Evolutionary conservation across 2,329 filamentous ascomycete genomes (phyloP).

Genomic region (Phialemonium atrogriseum): DNA sequence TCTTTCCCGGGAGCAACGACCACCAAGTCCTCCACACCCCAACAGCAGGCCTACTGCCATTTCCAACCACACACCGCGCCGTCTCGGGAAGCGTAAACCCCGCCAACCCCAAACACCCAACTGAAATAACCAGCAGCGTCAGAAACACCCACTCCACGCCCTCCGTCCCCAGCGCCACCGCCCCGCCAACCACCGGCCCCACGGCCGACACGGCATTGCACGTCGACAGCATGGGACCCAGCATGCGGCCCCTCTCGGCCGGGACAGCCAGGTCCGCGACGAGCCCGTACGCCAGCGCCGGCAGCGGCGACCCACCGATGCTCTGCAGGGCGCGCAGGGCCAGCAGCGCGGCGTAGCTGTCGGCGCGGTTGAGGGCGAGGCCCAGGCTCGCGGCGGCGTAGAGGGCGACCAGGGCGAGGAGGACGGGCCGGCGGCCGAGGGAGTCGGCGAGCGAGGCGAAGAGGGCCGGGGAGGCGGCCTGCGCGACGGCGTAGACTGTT

Average conservation of each 20-base stretch:
- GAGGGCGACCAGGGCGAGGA: slow-evolving; percentile 43
- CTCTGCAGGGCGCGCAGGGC: slow-evolving; percentile 50
- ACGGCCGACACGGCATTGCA: slow-evolving; percentile 32
- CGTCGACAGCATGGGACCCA: slow-evolving; percentile 50
- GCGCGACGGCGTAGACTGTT: slow-evolving; percentile 50
- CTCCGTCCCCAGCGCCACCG: slow-evolving; percentile 16
- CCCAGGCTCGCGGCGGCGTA: slow-evolving; percentile 46
- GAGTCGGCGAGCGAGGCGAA: slow-evolving; percentile 50
- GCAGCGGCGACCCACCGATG: slow-evolving; percentile 51
- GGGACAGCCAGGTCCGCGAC: slow-evolving; percentile 59
- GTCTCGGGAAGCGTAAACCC: slow-evolving; percentile 47
- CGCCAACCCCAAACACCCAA: slow-evolving; percentile 31
- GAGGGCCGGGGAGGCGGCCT: slow-evolving; percentile 47
- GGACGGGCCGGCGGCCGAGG: slow-evolving; percentile 46
- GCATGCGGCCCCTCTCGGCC: slow-evolving; percentile 58
- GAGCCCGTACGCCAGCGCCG: slow-evolving; percentile 58
- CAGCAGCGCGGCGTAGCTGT: slow-evolving; percentile 43
- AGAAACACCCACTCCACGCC: slow-evolving; percentile 56
- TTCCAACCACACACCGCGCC: slow-evolving; percentile 43
- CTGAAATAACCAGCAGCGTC: slow-evolving; percentile 46
- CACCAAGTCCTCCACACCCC: slow-evolving; percentile 40
- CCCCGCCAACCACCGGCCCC: slow-evolving; percentile 8
- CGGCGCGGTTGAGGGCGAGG: slow-evolving; percentile 39
- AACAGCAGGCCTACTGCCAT: slow-evolving; percentile 46
- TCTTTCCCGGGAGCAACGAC: slow-evolving; percentile 35